Base-by-base conservation (phyloP, 2,329 filamentous ascomycete genomes). In the Cordyceps farinosa region DNA sequence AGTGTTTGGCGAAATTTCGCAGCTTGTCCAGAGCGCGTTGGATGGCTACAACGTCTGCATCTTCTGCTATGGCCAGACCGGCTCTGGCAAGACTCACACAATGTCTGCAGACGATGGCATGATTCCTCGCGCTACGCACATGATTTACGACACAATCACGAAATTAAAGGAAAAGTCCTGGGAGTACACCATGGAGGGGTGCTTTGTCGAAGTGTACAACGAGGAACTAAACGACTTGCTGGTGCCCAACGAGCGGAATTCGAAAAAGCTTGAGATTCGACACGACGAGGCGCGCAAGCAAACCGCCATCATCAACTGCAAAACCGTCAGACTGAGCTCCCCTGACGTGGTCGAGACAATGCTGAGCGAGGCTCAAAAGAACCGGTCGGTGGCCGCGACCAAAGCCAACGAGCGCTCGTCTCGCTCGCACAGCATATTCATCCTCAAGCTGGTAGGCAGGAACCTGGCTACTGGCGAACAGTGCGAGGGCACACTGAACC, bases 31-130 rank as follows among this genome's bases (percentile, higher is more conserved):
- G 76, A 96, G 91, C 69, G 95, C 96, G 0, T 82, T 99, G 45
- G 95, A 99, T 71, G 95, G 95, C 1, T 99, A 97, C 80, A 99
- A 98, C 69, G 95, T 99, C 58, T 98, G 94, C 76, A 98, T 99
- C 66, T 97, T 99, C 78, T 97, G 93, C 73, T 99, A 99, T 72
- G 95, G 95, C 50, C 95, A 99, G 76, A 99, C 80, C 0, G 79
- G 79, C 8, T 81, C 80, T 1, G 80, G 80, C 13, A 99, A 99
- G 81, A 99, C 95, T 0, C 91, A 89, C 73, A 98, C 95, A 4
- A 99, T 99, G 95, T 96, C 91, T 10, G 90, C 89, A 0, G 77
- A 81, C 2, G 91, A 97, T 69, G 95, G 95, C 68, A 97, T 99
- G 89, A 99, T 99, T 64, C 94, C 95, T 1, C 86, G 90, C 8